Conservation (phyloP, 441 rosid species). For the Dalechampia spathulata region DNA sequence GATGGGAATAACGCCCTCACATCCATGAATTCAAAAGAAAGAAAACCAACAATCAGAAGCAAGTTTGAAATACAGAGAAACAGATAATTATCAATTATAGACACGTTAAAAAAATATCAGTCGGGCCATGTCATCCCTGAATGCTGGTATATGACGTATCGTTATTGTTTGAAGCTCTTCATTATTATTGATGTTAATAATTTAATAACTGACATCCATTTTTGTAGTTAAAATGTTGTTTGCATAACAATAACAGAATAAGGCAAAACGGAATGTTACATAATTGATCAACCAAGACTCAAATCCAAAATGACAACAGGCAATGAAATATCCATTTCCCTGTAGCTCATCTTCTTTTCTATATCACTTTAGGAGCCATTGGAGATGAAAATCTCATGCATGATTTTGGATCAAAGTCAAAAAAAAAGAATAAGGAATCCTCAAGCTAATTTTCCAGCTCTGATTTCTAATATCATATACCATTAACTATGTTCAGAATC, state of each 20-base stretch:
- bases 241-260: neutral
- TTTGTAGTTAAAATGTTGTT: constrained; percentile 1
- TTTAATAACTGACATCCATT: neutral
- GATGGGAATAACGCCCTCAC: constrained; percentile 3
- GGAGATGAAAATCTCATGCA: too few relatives aligned
- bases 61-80: neutral
- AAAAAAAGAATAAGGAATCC: too few relatives aligned
- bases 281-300: neutral
- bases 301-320: constrained; percentile 1
- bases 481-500: neutral
- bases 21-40: too few relatives aligned
- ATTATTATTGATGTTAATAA: too few relatives aligned
- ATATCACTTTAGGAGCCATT: too few relatives aligned
- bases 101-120: neutral
- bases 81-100: neutral
- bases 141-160: neutral
- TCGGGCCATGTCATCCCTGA: neutral
- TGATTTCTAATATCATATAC: too few relatives aligned
- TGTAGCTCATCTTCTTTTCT: too few relatives aligned
- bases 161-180: too few relatives aligned
- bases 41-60: neutral
- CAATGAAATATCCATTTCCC: too few relatives aligned
- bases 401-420: too few relatives aligned
- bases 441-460: too few relatives aligned
- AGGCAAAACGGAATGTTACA: neutral